phyloP scores from a whole-genome alignment of 1,284 basidiomycete species.

The Cystobasidium slooffiae region DNA sequence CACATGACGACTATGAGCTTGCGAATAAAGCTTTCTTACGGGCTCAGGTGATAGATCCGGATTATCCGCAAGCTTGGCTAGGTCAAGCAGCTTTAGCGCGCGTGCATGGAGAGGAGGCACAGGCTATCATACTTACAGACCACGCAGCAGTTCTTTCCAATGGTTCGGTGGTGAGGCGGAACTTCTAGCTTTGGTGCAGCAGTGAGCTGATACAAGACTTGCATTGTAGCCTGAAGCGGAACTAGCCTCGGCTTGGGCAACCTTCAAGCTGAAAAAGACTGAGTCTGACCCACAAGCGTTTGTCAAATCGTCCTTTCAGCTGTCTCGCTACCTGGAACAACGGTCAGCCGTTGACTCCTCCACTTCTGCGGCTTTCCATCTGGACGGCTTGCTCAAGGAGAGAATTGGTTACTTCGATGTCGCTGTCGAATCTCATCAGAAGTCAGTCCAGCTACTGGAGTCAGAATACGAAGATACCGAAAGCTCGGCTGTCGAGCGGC shows the following conservation, averaged over 20 bases:
- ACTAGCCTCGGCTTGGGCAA: slow-evolving; percentile 70
- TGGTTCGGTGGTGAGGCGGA: slow-evolving; percentile 66
- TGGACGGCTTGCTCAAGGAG: slow-evolving; percentile 85
- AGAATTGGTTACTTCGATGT: slow-evolving; percentile 72
- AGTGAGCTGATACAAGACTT: background rate
- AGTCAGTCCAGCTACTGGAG: slow-evolving; percentile 76
- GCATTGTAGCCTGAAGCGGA: slow-evolving; percentile 75
- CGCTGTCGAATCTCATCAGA: slow-evolving; percentile 66
- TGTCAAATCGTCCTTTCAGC: slow-evolving; percentile 69
- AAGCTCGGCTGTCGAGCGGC: slow-evolving; percentile 72
- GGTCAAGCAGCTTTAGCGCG: slow-evolving; percentile 85
- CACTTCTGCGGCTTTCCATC: slow-evolving; percentile 72
- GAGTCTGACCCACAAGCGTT: slow-evolving; percentile 41
- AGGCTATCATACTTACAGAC: slow-evolving; percentile 74
- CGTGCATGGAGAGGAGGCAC: slow-evolving; percentile 66
- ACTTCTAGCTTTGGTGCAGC: background rate
- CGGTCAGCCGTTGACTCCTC: slow-evolving; percentile 61
- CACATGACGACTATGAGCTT: slow-evolving; percentile 77
- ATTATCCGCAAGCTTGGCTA: slow-evolving; percentile 87
- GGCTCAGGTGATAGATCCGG: slow-evolving; percentile 90
- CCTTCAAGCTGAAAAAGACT: background rate
- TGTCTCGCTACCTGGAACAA: slow-evolving; percentile 75
- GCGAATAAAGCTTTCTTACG: slow-evolving; percentile 85
- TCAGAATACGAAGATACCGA: slow-evolving; percentile 85
- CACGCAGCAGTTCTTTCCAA: slow-evolving; percentile 77